phyloP scores from a whole-genome alignment of 1,284 basidiomycete genomes.

The Thelephora terrestris region DNA sequence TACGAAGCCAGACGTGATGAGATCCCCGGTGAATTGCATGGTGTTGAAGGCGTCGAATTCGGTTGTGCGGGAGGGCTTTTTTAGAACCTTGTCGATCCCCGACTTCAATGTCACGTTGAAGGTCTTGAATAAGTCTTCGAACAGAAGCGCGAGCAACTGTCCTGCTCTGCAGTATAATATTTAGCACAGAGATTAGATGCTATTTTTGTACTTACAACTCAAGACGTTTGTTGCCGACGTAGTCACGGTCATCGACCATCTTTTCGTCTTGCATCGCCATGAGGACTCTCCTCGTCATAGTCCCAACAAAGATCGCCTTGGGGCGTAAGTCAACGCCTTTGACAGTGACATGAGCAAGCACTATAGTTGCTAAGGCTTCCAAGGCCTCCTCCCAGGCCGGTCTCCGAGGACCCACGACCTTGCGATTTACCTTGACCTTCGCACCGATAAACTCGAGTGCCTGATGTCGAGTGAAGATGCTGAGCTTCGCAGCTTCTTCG shows the following conservation, averaged over 20 bases:
- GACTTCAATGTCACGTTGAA: constrained; percentile 96
- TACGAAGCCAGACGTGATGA: constrained; percentile 93
- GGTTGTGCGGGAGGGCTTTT: constrained; percentile 91
- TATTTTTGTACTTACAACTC: constrained; percentile 64
- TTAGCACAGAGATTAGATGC: not conserved
- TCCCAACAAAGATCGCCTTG: constrained; percentile 96
- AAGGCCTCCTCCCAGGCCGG: constrained; percentile 92
- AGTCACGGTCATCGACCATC: constrained; percentile 98
- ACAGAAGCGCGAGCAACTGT: constrained; percentile 89
- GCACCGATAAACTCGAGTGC: constrained; percentile 94
- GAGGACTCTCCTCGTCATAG: constrained; percentile 93
- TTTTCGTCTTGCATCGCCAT: constrained; percentile 96
- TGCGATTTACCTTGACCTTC: constrained; percentile 82
- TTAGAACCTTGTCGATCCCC: constrained; percentile 95
- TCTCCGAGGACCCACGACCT: constrained; percentile 70
- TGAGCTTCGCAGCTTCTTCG: constrained; percentile 86
- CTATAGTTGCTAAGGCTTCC: constrained; percentile 94
- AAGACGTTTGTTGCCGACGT: constrained; percentile 98
- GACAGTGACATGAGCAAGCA: constrained; percentile 95
- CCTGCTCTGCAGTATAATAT: constrained; percentile 59
- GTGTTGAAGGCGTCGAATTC: constrained; percentile 96
- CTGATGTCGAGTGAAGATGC: constrained; percentile 90
- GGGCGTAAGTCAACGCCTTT: constrained; percentile 85
- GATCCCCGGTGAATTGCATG: constrained; percentile 88
- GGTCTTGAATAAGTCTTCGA: constrained; percentile 98